Evolutionary conservation across 2,329 filamentous ascomycete genomes (phyloP).

Genomic region (Ceratocystis smalleyi): DNA sequence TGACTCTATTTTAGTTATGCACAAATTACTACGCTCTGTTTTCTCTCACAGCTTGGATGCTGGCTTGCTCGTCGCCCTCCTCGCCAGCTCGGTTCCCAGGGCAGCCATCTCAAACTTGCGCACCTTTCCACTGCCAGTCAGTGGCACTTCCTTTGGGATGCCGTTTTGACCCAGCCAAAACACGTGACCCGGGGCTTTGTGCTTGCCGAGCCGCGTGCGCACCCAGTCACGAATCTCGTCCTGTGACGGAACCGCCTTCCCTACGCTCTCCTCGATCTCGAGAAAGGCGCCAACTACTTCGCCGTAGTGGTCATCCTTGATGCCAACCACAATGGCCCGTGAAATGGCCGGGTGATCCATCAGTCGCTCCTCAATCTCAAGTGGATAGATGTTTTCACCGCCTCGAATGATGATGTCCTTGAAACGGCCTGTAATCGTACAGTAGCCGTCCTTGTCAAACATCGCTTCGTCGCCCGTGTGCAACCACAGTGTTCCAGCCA

Average conservation of each 20-base stretch:
- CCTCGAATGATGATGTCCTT: constrained; percentile 69
- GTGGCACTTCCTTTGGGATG: constrained; percentile 39
- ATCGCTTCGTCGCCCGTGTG: constrained; percentile 56
- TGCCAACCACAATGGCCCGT: constrained; percentile 53
- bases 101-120: constrained; percentile 50
- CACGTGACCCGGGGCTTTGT: constrained; percentile 57
- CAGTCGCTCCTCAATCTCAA: constrained; percentile 63
- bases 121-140: constrained; percentile 60
- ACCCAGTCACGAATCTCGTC: constrained; percentile 49
- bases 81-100: constrained; percentile 38
- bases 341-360: constrained; percentile 45
- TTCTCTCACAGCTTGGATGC: constrained; percentile 24
- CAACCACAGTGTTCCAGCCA: constrained; percentile 42
- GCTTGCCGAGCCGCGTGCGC: constrained; percentile 42
- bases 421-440: constrained; percentile 57
- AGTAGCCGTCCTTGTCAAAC: constrained; percentile 53
- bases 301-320: constrained; percentile 55
- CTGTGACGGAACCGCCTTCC: constrained; percentile 28
- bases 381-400: constrained; percentile 58
- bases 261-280: constrained; percentile 24
- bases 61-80: constrained; percentile 28
- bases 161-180: constrained; percentile 57
- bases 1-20: background rate
- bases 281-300: constrained; percentile 58
- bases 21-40: background rate